A percentile compares a stretch with the other conserved stretches of the same genome.
Conservation (phyloP, 2,329 filamentous ascomycete species). For the Colletotrichum higginsianum region DNA sequence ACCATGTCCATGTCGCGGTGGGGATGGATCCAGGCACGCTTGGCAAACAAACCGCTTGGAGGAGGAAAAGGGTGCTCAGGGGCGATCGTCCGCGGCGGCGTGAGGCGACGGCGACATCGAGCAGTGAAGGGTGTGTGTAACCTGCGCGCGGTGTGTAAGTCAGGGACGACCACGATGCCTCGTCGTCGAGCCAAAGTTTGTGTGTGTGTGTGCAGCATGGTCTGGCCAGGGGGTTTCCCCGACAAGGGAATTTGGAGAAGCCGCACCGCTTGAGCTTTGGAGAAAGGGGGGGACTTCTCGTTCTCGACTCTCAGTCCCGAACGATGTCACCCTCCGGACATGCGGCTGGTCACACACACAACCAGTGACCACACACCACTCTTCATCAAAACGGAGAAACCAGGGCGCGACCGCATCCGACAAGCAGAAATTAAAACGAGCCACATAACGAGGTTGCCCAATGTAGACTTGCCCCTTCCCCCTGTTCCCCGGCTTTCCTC, state of each 20-base stretch:
- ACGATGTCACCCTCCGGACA: conserved; percentile 36
- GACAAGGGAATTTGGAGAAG: conserved; percentile 32
- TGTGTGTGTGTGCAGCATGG: too few species aligned
- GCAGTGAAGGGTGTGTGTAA: background rate
- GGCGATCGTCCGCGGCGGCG: background rate
- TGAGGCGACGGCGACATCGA: background rate
- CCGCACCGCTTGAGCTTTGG: conserved; percentile 4
- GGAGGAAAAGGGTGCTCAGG: background rate
- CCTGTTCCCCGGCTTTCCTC: conserved; percentile 17
- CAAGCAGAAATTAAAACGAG: background rate
- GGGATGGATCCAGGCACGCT: background rate
- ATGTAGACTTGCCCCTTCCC: conserved; percentile 16
- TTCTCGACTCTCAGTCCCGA: conserved; percentile 19
- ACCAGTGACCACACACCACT: background rate
- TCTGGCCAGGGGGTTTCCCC: background rate
- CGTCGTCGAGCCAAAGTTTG: conserved; percentile 40
- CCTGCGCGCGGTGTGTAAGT: background rate
- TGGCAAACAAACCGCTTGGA: background rate
- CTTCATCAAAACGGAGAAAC: conserved; percentile 18
- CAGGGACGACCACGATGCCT: conserved; percentile 31
- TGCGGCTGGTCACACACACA: conserved; percentile 37
- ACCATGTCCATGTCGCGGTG: background rate
- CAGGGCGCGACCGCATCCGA: conserved; percentile 25
- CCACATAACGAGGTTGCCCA: conserved; percentile 16
- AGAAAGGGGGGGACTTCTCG: conserved; percentile 1